Conservation (phyloP, 2,329 filamentous ascomycete species). For the Cadophora malorum region DNA sequence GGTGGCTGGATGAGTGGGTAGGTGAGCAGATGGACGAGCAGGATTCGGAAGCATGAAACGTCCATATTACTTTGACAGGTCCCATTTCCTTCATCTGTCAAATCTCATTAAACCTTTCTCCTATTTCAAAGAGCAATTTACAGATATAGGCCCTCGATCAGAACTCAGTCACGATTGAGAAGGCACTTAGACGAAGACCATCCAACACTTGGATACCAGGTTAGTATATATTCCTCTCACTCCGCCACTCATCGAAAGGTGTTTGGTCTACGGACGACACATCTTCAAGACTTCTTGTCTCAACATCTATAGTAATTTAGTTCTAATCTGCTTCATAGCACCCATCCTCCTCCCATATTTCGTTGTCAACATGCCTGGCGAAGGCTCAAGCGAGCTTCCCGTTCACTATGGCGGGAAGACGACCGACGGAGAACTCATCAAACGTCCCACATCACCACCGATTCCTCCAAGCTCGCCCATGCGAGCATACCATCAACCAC, state of each 20-base stretch:
- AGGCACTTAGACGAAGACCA: constrained; percentile 28
- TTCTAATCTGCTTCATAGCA: constrained; percentile 6
- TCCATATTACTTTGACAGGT: constrained; percentile 32
- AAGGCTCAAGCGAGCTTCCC: constrained; percentile 36
- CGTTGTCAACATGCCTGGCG: constrained; percentile 30
- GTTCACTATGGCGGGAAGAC: constrained; percentile 34
- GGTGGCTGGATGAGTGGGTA: constrained; percentile 27
- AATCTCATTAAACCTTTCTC: constrained; percentile 15
- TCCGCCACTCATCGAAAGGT: background rate
- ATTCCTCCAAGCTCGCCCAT: constrained; percentile 27
- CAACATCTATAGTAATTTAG: background rate
- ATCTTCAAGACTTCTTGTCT: background rate
- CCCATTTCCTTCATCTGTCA: constrained; percentile 17
- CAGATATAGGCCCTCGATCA: constrained; percentile 17
- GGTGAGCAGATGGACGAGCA: background rate
- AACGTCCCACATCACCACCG: constrained; percentile 28
- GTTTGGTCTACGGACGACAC: background rate
- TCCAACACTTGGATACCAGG: constrained; percentile 29
- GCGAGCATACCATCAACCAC: constrained; percentile 29
- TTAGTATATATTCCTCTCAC: background rate
- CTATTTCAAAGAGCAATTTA: constrained; percentile 12
- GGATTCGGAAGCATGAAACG: constrained; percentile 25
- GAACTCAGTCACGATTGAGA: constrained; percentile 29
- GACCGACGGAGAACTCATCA: constrained; percentile 35
- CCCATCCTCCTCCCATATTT: constrained; percentile 25